phyloP scores from a whole-genome alignment of 768 basidiomycete species.

The Leccinum ochraceum region DNA sequence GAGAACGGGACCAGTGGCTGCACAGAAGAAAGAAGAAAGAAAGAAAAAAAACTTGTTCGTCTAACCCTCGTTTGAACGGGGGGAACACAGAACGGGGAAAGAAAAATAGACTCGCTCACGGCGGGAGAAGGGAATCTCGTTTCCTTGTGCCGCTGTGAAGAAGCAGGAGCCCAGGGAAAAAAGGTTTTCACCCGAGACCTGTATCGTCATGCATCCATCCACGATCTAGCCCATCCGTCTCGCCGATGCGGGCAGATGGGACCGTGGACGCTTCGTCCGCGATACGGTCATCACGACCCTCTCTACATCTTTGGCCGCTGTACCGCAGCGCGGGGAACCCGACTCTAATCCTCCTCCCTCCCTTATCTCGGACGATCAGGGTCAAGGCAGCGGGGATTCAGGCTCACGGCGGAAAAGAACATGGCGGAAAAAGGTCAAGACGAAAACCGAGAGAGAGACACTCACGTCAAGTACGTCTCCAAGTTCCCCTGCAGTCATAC shows the following conservation, averaged over 20 bases:
- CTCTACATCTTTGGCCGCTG: constrained; percentile 18
- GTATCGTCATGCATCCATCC: background rate
- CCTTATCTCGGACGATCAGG: constrained; percentile 18
- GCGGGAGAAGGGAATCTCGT: constrained; percentile 2
- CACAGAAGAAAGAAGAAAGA: background rate
- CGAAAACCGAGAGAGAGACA: constrained; percentile 4
- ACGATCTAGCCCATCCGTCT: constrained; percentile 4
- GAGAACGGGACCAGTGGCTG: background rate
- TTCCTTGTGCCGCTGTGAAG: constrained; percentile 7
- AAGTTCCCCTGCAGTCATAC: constrained; percentile 32
- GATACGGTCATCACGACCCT: constrained; percentile 5
- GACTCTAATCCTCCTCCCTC: constrained; percentile 9
- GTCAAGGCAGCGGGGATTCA: constrained; percentile 13
- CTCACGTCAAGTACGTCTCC: constrained; percentile 36
- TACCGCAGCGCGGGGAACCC: constrained; percentile 10
- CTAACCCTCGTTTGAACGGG: constrained; percentile 6
- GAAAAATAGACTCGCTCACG: constrained; percentile 2
- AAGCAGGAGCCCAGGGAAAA: constrained; percentile 6
- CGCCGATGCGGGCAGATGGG: constrained; percentile 17
- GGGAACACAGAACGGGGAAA: constrained; percentile 8
- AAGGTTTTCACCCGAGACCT: constrained; percentile 4
- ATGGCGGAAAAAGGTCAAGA: background rate
- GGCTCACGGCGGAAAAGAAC: background rate
- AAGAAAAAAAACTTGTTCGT: background rate
- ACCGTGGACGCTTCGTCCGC: constrained; percentile 4